Base-by-base conservation (phyloP, 2,329 filamentous ascomycete genomes). In the Penicillium polonicum region DNA sequence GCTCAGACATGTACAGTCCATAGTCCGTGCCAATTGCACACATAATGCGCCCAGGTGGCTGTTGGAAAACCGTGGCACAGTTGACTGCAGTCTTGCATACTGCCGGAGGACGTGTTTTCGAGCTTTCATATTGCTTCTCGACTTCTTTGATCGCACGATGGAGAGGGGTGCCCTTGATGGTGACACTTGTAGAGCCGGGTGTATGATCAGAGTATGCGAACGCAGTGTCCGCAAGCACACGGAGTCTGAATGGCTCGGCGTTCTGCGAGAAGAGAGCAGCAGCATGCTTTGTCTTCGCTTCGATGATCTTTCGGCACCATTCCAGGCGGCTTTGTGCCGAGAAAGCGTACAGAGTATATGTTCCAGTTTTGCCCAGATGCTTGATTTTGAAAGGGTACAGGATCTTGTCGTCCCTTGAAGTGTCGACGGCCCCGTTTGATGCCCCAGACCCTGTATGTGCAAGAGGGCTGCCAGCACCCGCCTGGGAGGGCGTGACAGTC, bases 361-460 rank as follows among this genome's bases (percentile, higher is more conserved):
- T 88, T 65, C 96, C 92, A 48, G 77, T 72, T 61, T 96, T 90
- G 13, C 95, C 94, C 21, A 99, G 83, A 77, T 99, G 94, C 78
- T 97, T 97, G 72, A 99, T 86, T 64, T 88, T 88, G 85, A 99
- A 99, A 0, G 95, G 94, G 72, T 92, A 99, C 66, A 99, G 77
- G 45, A 94, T 89, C 72, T 88, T 91, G 70, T 91, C 88, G 63
- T 96, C 90, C 61, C 85, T 89, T 29, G 82, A 77, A 35, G 71
- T 77, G 5, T 86, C 85, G 19, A 83, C 70, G 3, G 77, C 75
- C 1, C 78, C 80, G 12, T 72, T 74, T 7, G 91, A 92, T 4
- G 84, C 85, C 59, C 79, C 83, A 0, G 91, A 92, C 39, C 83
- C 82, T 27, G 82, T 80, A 65, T 94, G 90, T 57, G 87, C 84